Conservation (phyloP, 2,329 filamentous ascomycete species). For the Fusarium virguliforme region DNA sequence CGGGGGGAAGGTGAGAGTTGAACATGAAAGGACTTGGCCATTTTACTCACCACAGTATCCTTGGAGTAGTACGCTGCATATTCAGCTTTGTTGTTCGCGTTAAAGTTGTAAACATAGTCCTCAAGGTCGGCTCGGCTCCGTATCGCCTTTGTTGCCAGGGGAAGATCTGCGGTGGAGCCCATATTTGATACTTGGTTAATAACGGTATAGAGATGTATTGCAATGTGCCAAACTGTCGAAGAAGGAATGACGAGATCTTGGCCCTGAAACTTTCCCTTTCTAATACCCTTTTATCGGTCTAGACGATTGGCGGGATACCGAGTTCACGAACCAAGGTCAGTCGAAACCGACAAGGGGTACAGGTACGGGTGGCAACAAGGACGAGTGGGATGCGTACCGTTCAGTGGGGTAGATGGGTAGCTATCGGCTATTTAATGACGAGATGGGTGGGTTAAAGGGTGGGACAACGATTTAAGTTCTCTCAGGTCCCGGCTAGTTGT, state of each 20-base stretch:
- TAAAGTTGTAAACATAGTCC: slow-evolving; percentile 12
- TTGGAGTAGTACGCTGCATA: slow-evolving; percentile 11
- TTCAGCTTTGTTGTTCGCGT: slow-evolving; percentile 9
- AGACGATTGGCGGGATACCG: slow-evolving; percentile 1
- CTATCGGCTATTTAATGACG: slow-evolving; percentile 4
- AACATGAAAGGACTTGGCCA: neutral
- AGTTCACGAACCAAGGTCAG: slow-evolving; percentile 4
- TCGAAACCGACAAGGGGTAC: neutral
- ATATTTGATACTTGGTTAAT: slow-evolving; percentile 4
- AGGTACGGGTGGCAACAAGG: slow-evolving; percentile 6
- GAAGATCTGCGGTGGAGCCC: slow-evolving; percentile 1
- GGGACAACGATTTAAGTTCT: slow-evolving; percentile 10
- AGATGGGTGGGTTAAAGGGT: slow-evolving; percentile 10
- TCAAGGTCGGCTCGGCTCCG: slow-evolving; percentile 10
- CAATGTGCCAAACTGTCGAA: neutral
- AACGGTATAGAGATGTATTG: neutral
- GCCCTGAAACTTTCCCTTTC: neutral
- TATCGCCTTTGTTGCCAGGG: slow-evolving; percentile 8
- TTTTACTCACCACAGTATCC: neutral
- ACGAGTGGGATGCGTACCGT: neutral
- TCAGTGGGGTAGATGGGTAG: slow-evolving; percentile 14
- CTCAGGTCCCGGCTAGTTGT: neutral
- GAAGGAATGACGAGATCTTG: neutral
- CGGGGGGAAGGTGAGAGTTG: neutral
- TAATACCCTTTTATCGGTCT: neutral